Evolutionary conservation across 257 asterid species (phyloP), one percentile per base, ranked within the genome.

Genomic region (Anisodus acutangulus): DNA sequence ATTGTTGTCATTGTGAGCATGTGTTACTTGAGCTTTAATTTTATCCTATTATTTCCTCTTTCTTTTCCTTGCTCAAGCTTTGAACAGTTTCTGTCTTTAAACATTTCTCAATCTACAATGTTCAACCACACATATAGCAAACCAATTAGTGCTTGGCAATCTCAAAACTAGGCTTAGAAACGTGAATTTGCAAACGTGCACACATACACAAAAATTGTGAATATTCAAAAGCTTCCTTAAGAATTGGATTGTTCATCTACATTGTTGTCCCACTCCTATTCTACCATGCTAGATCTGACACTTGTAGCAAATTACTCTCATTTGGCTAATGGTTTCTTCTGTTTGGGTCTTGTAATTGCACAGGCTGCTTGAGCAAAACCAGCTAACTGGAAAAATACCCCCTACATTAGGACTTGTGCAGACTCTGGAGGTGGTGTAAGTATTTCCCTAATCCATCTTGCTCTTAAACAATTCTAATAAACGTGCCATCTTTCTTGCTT

Each of bases 381-480:
- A 45, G 60, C 83, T 88, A 41, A 69, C 78, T 3, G 90, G 89
- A 45, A 66, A 69, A 22, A 86, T 88, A 59, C 89, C 89, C 55
- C 8, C 39, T 13, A 57, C 87, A 15, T 26, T 88, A 47, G 85
- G 87, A 79, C 45, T 67, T 78, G 85, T 88, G 69, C 78, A 51
- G 69, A 88, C 83, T 67, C 85, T 88, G 83, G 85, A 86, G 79
- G 85, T 86, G 82, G 81, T 88, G 89, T 86, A 59, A 88, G 90
- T 82, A 81, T 51, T 37, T 69, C 49, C 31, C 9, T 7, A 63
- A 76, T 76, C 5, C 62, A 51, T 51, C 62, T 22, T 12, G 15
- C 0, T 74, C 62, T 51, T 76, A 26, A 51, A 26, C 26, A 76
- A 51, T 7, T 76, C 1, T 26, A 51, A 51, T 7, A 22, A 12